These are phyloP conservation scores for Ophiostoma sp. DNA, from an alignment of 2,329 filamentous ascomycete species.

Conservation along the genomic window DNA sequence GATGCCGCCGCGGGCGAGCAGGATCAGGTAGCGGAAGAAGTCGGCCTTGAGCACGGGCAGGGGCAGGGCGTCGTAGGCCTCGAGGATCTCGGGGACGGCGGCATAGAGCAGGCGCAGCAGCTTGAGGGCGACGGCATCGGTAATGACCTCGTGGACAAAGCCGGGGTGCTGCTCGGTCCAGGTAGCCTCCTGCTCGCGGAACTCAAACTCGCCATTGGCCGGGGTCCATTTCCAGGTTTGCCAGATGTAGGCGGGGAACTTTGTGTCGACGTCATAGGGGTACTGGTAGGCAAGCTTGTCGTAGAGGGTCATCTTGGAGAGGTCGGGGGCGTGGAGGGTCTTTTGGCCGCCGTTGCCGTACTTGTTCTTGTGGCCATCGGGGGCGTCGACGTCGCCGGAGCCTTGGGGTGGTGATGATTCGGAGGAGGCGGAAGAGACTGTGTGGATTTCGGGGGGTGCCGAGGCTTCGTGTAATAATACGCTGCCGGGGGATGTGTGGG, in stretches of 20 bases:
- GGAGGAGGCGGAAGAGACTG: slow-evolving; percentile 20
- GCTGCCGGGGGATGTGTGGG: slow-evolving; percentile 40
- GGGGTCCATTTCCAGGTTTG: slow-evolving; percentile 96
- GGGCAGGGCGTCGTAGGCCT: slow-evolving; percentile 69
- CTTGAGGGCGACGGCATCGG: slow-evolving; percentile 78
- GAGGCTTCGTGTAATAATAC: slow-evolving; percentile 17
- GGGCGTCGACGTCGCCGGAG: slow-evolving; percentile 18
- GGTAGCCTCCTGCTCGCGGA: slow-evolving; percentile 78
- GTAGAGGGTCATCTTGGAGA: slow-evolving; percentile 64
- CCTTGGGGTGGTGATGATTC: slow-evolving; percentile 21
- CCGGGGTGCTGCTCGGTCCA: slow-evolving; percentile 84
- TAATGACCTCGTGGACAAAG: slow-evolving; percentile 95
- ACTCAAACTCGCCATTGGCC: slow-evolving; percentile 68
- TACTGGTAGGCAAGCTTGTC: slow-evolving; percentile 89
- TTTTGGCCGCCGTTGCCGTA: slow-evolving; percentile 43
- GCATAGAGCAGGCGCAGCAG: slow-evolving; percentile 83
- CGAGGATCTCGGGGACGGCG: slow-evolving; percentile 69
- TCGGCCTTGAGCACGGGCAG: slow-evolving; percentile 72
- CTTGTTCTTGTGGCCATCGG: slow-evolving; percentile 27
- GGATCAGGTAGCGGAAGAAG: slow-evolving; percentile 70
- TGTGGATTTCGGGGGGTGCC: slow-evolving; percentile 31
- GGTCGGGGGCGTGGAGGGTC: slow-evolving; percentile 59
- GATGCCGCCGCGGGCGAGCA: slow-evolving; percentile 56
- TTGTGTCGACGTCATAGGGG: slow-evolving; percentile 80
- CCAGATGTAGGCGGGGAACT: slow-evolving; percentile 98